These are phyloP conservation scores for Arabidopsis hybrid DNA, from an alignment of 441 rosid species.

Conservation along the genomic window DNA sequence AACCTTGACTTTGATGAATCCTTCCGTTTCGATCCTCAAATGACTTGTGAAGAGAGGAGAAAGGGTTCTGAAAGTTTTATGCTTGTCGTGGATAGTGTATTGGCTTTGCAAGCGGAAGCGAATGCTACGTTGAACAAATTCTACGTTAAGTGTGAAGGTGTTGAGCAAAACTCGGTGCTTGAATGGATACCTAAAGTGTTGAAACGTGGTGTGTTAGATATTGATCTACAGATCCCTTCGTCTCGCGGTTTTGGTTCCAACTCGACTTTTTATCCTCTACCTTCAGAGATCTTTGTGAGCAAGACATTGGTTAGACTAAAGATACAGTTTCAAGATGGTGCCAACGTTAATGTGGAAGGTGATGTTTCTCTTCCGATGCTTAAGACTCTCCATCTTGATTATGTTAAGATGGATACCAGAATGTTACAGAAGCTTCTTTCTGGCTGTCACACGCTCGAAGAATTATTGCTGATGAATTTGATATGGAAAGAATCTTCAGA, in stretches of 20 bases:
- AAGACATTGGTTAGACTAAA: constrained; percentile 1
- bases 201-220: not conserved
- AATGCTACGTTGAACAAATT: not conserved
- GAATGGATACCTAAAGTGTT: not conserved
- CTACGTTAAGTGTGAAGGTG: not conserved
- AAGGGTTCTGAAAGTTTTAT: not conserved
- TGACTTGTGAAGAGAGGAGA: no score
- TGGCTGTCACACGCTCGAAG: not conserved
- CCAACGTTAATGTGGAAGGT: no score
- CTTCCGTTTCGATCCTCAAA: not conserved
- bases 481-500: not conserved
- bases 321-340: not conserved
- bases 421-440: no score
- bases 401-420: no score
- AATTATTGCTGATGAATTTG: not conserved
- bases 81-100: not conserved
- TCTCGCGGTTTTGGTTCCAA: not conserved
- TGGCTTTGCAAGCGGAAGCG: not conserved
- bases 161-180: not conserved
- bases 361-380: no score
- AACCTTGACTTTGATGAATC: constrained; percentile 15
- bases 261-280: not conserved
- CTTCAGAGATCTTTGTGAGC: not conserved
- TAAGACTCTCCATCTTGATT: no score
- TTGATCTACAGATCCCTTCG: not conserved